A percentile compares a stretch with the other conserved stretches of the same genome.
Evolutionary conservation across 2,329 filamentous ascomycete species (phyloP).

Genomic region (Plenodomus biglobosus): DNA sequence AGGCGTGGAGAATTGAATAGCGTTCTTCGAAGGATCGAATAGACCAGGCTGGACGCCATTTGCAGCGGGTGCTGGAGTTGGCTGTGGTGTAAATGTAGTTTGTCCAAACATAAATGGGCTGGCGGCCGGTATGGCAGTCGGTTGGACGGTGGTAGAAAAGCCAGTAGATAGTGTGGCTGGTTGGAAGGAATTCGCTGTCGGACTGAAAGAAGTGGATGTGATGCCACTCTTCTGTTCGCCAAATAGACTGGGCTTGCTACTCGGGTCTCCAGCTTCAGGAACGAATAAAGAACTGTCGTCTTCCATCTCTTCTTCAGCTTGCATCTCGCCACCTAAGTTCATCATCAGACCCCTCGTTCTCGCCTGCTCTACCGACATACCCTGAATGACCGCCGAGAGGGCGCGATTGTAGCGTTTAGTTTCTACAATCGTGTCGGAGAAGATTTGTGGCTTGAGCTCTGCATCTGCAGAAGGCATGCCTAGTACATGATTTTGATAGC

Average conservation of each 20-base stretch:
- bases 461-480: conserved; percentile 20
- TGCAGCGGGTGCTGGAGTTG: background rate
- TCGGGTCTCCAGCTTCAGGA: conserved; percentile 29
- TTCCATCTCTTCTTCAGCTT: conserved; percentile 14
- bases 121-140: conserved; percentile 2
- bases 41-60: conserved; percentile 22
- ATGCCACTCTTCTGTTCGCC: conserved; percentile 5
- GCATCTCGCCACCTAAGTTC: conserved; percentile 30
- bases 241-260: conserved; percentile 10
- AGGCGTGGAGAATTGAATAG: conserved; percentile 27
- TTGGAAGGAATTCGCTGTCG: conserved; percentile 6
- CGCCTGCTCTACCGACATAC: conserved; percentile 57
- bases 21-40: conserved; percentile 32
- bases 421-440: conserved; percentile 59
- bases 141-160: conserved; percentile 14
- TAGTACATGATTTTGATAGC: conserved; percentile 23
- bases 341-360: conserved; percentile 53
- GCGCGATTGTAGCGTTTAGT: conserved; percentile 58
- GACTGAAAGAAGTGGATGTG: background rate
- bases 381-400: conserved; percentile 60
- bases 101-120: background rate
- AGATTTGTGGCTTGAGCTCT: conserved; percentile 51
- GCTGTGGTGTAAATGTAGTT: background rate
- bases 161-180: conserved; percentile 13
- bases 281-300: conserved; percentile 45